phyloP scores from a whole-genome alignment of 805 yeast species.

The Teunomyces barrocoloradensis region DNA sequence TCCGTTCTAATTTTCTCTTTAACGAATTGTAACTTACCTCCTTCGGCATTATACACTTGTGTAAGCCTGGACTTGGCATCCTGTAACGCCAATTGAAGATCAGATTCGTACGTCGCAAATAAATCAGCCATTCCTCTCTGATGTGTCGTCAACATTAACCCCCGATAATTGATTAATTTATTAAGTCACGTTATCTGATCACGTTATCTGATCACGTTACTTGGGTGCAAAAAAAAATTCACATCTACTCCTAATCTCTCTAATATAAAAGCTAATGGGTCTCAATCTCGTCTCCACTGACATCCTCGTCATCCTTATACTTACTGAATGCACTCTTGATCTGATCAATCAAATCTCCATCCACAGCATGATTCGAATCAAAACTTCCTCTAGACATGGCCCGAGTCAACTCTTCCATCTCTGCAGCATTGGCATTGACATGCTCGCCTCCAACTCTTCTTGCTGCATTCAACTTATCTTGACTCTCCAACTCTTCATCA shows the following conservation, averaged over 20 bases:
- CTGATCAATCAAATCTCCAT: slow-evolving; percentile 33
- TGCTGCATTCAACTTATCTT: slow-evolving; percentile 15
- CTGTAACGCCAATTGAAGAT: slow-evolving; percentile 64
- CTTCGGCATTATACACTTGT: slow-evolving; percentile 48
- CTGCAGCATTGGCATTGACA: slow-evolving; percentile 19
- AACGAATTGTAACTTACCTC: slow-evolving; percentile 29
- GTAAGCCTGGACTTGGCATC: slow-evolving; percentile 68
- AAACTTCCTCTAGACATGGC: slow-evolving; percentile 23
- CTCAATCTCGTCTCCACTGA: slow-evolving; percentile 58
- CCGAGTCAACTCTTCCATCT: slow-evolving; percentile 17
- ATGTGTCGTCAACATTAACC: background rate
- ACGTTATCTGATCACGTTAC: slow-evolving; percentile 5
- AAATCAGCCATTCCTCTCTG: slow-evolving; percentile 43
- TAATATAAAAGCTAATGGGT: slow-evolving; percentile 4
- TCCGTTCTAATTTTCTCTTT: background rate
- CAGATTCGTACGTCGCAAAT: slow-evolving; percentile 65
- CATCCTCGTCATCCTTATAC: slow-evolving; percentile 39
- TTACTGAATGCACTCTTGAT: slow-evolving; percentile 36
- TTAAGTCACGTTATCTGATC: background rate
- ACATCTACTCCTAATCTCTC: no score
- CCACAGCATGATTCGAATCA: slow-evolving; percentile 28
- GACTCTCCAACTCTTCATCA: slow-evolving; percentile 50
- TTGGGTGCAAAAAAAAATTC: slow-evolving; percentile 2
- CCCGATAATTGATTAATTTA: background rate
- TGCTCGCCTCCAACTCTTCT: slow-evolving; percentile 17